Evolutionary conservation across 2,329 filamentous ascomycete genomes (phyloP).

Genomic region (Arthrobotrys megalospora): DNA sequence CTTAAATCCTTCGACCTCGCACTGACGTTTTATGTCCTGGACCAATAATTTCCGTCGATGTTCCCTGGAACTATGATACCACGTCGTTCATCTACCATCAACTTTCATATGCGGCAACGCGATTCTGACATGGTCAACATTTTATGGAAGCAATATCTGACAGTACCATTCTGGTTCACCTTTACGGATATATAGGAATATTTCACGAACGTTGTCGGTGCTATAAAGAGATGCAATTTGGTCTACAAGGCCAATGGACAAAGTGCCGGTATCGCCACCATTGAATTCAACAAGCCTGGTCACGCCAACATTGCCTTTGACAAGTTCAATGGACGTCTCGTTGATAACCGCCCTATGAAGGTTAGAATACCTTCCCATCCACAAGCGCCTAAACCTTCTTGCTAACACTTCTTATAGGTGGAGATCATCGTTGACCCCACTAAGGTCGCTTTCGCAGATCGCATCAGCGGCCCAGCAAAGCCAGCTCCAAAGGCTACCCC

Average conservation of each 20-base stretch:
- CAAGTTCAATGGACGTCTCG: conserved; percentile 87
- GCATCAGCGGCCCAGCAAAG: conserved; percentile 49
- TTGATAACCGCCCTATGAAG: conserved; percentile 93
- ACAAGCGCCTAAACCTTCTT: conserved; percentile 18
- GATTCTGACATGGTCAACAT: conserved; percentile 57
- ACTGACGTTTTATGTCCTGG: conserved; percentile 28
- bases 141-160: conserved; percentile 71
- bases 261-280: conserved; percentile 92
- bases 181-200: conserved; percentile 82
- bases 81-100: conserved; percentile 27
- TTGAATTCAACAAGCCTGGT: conserved; percentile 85
- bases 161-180: conserved; percentile 71
- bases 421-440: conserved; percentile 83
- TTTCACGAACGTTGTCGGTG: conserved; percentile 87
- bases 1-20: conserved; percentile 17
- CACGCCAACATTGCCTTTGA: conserved; percentile 87
- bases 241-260: conserved; percentile 93
- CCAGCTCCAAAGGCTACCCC: conserved; percentile 71
- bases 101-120: conserved; percentile 29
- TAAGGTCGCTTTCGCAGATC: conserved; percentile 53
- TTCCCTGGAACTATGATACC: conserved; percentile 52
- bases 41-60: conserved; percentile 5
- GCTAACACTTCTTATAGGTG: conserved; percentile 73
- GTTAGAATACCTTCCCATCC: conserved; percentile 70
- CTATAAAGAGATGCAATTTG: conserved; percentile 90